Evolutionary conservation across 169 alveolate species (phyloP).

Genomic region (Plasmodium ovale): DNA sequence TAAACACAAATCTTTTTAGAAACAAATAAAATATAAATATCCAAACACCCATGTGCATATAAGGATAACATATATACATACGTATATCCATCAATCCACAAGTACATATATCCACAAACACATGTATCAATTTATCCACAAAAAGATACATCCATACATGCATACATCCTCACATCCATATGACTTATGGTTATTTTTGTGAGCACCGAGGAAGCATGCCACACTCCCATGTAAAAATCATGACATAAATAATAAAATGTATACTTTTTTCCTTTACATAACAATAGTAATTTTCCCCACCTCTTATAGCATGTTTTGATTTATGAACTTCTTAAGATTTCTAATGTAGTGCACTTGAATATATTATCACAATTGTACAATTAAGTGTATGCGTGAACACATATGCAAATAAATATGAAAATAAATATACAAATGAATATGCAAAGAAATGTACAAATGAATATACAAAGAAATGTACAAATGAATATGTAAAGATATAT

Average conservation of each 20-base stretch:
- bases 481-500: background rate
- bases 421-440: background rate
- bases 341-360: too few species aligned
- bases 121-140: background rate
- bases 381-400: too few species aligned
- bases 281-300: background rate
- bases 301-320: background rate
- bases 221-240: background rate
- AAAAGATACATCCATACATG: background rate
- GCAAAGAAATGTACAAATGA: background rate
- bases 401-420: background rate
- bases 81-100: background rate
- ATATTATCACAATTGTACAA: too few species aligned
- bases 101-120: background rate
- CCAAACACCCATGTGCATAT: background rate
- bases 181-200: too few species aligned
- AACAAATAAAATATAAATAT: too few species aligned
- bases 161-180: background rate
- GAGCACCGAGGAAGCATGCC: background rate
- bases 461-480: background rate
- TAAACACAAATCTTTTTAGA: background rate
- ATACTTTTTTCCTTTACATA: background rate
- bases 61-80: background rate
- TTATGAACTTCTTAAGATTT: slow-evolving; percentile 1
- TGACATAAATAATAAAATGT: background rate